A percentile compares a stretch with the other conserved stretches of the same genome.
Conservation (phyloP, 2,329 filamentous ascomycete genomes). For the Pezicula neosporulosa region DNA sequence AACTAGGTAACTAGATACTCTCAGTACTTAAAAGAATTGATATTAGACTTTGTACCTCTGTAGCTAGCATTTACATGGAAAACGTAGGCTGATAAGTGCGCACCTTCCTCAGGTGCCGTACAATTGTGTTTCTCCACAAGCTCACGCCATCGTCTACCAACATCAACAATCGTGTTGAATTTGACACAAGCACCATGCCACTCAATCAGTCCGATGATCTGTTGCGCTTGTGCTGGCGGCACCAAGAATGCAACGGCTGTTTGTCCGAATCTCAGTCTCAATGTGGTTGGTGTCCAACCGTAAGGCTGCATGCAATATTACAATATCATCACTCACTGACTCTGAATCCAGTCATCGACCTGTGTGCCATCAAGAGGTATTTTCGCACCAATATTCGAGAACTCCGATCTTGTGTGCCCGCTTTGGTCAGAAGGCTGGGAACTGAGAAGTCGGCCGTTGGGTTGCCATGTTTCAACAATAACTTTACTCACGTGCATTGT, state of each 20-base stretch:
- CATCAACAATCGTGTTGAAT: background rate
- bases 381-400: slow-evolving; percentile 44
- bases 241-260: slow-evolving; percentile 45
- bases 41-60: too few relatives aligned
- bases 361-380: slow-evolving; percentile 48
- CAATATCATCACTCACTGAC: background rate
- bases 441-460: slow-evolving; percentile 34
- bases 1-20: too few relatives aligned
- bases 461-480: slow-evolving; percentile 40
- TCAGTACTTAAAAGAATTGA: too few relatives aligned
- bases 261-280: slow-evolving; percentile 26
- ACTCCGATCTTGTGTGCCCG: slow-evolving; percentile 46
- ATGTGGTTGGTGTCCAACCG: slow-evolving; percentile 25
- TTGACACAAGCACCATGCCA: background rate
- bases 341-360: slow-evolving; percentile 33
- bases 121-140: too few relatives aligned
- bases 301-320: slow-evolving; percentile 8
- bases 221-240: slow-evolving; percentile 47
- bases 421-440: slow-evolving; percentile 45
- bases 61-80: too few relatives aligned
- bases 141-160: background rate
- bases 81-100: too few relatives aligned
- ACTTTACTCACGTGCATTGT: slow-evolving; percentile 33
- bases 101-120: too few relatives aligned
- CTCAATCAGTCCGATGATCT: slow-evolving; percentile 28